A percentile compares a stretch with the other conserved stretches of the same genome.
phyloP scores from a whole-genome alignment of 176 grass and related monocot genomes.

The Eremochloa ophiuroides region DNA sequence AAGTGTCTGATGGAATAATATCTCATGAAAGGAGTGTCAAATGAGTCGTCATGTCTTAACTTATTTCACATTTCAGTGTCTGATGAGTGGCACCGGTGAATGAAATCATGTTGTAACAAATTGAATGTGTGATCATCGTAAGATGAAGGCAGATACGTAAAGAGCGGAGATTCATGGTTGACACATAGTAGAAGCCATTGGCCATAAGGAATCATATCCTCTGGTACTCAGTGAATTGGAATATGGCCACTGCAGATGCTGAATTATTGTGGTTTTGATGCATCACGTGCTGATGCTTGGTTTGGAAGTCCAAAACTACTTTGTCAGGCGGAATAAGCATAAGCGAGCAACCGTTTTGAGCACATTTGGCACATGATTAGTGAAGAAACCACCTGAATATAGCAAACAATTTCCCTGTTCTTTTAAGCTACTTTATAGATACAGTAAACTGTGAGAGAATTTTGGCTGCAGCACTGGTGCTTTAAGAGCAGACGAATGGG shows the following conservation, averaged over 20 bases:
- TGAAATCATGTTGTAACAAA: background rate
- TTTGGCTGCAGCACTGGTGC: too few relatives aligned
- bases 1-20: background rate
- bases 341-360: background rate
- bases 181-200: too few relatives aligned
- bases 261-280: background rate
- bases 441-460: too few relatives aligned
- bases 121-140: background rate
- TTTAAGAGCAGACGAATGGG: too few relatives aligned
- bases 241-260: background rate
- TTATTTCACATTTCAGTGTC: background rate
- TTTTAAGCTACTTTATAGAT: too few relatives aligned
- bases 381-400: background rate
- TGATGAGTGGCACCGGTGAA: background rate
- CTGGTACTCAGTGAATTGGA: background rate
- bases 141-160: background rate
- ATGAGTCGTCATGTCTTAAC: background rate
- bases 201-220: background rate
- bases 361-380: background rate
- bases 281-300: constrained; percentile 5
- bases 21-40: background rate
- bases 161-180: background rate
- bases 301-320: constrained; percentile 6
- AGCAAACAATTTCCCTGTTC: too few relatives aligned
- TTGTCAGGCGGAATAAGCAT: constrained; percentile 7